Base-by-base conservation (phyloP, 768 basidiomycete genomes). In the Sistotremastrum suecicum region DNA sequence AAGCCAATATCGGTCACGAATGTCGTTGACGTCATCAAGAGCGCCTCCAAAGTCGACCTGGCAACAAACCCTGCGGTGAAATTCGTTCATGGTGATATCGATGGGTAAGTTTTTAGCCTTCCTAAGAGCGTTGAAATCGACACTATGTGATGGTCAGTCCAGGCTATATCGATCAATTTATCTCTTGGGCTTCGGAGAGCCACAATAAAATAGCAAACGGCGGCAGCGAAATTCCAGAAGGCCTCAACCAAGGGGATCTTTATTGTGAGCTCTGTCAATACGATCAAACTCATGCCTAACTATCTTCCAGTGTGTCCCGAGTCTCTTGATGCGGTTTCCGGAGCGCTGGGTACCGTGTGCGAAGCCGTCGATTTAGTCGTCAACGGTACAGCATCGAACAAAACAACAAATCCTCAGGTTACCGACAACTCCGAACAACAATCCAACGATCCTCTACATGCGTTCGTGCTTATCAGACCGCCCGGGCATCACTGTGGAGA, bases 401-500 rank as follows among this genome's bases (percentile, higher is more conserved):
- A 20, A 37, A 28, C 7, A 41, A 28, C 41, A 7, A 29, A 44
- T 10, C 31, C 38, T 28, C 32, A 36, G 36, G 12, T 32, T 28
- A 43, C 35, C 3, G 20, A 44, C 2, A 12, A 29, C 36, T 4
- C 33, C 44, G 4, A 12, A 9, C 5, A 41, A n/a, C 30, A 12
- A 43, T 6, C 41, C 46, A 10, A 43, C 4, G 30, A 45, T 7
- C 31, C 53, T 2, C 45, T 37, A 0, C 54, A 63, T 5, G 86
- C 84, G 0, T 97, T 97, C 59, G 88, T 87, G 7, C 81, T 78
- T 0, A 72, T 95, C 12, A 66, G 92, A 42, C 92, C 91, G 0
- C 92, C 92, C 0, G 92, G 94, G 1, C 91, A 95, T 66, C 91
- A 97, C 54, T 94, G 91, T 56, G 86, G 86, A 2, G 89, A 91